Conservation (phyloP, 2,329 filamentous ascomycete species). For the Aspergillus sp. region DNA sequence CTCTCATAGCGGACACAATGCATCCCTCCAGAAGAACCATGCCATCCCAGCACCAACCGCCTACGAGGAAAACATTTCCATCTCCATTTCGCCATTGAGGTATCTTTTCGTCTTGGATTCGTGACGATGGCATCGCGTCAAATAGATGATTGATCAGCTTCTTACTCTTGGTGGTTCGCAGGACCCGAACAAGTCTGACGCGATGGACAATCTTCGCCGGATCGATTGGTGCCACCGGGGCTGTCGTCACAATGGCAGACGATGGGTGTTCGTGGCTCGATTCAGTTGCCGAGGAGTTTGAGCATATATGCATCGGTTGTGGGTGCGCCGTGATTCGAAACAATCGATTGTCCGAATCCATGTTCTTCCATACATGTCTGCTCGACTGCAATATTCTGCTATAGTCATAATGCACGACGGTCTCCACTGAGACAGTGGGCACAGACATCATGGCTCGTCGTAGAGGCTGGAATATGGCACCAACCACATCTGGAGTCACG, state of each 20-base stretch:
- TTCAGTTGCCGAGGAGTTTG: constrained; percentile 43
- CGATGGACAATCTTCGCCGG: constrained; percentile 42
- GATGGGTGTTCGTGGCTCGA: constrained; percentile 52
- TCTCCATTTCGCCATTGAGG: constrained; percentile 53
- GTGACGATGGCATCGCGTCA: constrained; percentile 26
- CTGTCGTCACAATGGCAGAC: constrained; percentile 54
- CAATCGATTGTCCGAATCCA: not conserved
- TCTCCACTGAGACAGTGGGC: not conserved
- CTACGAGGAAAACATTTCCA: constrained; percentile 54
- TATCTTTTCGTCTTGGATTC: not conserved
- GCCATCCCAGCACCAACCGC: constrained; percentile 64
- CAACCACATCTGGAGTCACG: constrained; percentile 54
- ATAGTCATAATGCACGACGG: not conserved
- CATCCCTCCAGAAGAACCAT: constrained; percentile 63
- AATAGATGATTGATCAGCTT: constrained; percentile 45
- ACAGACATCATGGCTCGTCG: constrained; percentile 2
- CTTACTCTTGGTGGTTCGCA: constrained; percentile 51
- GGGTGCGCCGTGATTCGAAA: constrained; percentile 27
- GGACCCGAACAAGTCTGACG: constrained; percentile 51
- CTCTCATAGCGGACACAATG: constrained; percentile 56
- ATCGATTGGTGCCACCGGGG: constrained; percentile 43
- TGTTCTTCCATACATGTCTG: not conserved
- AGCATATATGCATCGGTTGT: constrained; percentile 32
- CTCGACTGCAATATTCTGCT: constrained; percentile 5
- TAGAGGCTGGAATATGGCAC: constrained; percentile 47